A percentile compares a stretch with the other conserved stretches of the same genome.
phyloP scores from a whole-genome alignment of 352 stramenopile genomes.

The Phytophthora vignae region DNA sequence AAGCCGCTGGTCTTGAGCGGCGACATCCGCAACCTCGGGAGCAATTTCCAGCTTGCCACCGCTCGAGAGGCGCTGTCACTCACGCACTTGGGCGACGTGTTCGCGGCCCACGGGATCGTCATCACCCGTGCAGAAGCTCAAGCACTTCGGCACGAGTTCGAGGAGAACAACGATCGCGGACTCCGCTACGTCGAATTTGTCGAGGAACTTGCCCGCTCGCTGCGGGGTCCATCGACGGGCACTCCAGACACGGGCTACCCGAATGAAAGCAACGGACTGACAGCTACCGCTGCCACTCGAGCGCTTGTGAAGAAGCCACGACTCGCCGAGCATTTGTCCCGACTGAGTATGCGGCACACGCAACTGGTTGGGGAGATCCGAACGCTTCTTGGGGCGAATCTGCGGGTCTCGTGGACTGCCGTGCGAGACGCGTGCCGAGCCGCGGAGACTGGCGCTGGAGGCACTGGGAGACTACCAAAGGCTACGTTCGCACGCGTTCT shows the following conservation, averaged over 20 bases:
- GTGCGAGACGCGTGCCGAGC: constrained; percentile 65
- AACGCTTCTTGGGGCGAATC: constrained; percentile 46
- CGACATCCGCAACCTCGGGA: constrained; percentile 79
- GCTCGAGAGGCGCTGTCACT: constrained; percentile 51
- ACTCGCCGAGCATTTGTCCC: constrained; percentile 56
- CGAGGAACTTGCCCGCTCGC: constrained; percentile 59
- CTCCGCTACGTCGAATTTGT: constrained; percentile 71
- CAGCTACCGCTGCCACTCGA: constrained; percentile 44
- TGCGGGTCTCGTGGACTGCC: constrained; percentile 60
- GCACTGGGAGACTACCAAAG: constrained; percentile 46
- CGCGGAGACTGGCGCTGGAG: constrained; percentile 38
- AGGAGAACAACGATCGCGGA: constrained; percentile 78
- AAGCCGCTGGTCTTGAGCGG: constrained; percentile 71
- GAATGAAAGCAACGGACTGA: constrained; percentile 39
- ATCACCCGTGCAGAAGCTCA: constrained; percentile 66
- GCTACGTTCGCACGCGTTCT: constrained; percentile 55
- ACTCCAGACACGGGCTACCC: constrained; percentile 14
- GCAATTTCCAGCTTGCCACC: constrained; percentile 69
- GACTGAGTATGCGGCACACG: constrained; percentile 58
- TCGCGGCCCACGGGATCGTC: constrained; percentile 55
- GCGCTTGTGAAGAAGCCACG: constrained; percentile 67
- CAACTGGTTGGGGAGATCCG: constrained; percentile 57
- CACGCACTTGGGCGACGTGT: constrained; percentile 55
- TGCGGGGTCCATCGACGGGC: constrained; percentile 40
- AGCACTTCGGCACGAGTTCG: constrained; percentile 72